These are phyloP conservation scores for Talaromyces sp. DNA, from an alignment of 2,329 filamentous ascomycete species.

Conservation along the genomic window DNA sequence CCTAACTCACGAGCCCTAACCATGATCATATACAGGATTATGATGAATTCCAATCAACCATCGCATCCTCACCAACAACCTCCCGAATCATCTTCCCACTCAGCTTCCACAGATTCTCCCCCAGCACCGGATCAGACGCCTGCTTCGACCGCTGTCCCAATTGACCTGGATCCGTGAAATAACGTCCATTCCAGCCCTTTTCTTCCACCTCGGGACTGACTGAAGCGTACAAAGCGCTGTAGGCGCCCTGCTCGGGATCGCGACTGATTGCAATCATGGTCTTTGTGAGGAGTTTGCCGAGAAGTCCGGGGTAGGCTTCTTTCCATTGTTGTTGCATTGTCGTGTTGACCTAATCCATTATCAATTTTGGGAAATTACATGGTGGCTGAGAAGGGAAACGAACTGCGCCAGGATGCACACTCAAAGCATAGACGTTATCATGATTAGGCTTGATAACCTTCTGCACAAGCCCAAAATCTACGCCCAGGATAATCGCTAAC, in stretches of 20 bases:
- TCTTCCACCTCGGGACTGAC: slow-evolving; percentile 45
- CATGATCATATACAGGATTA: neutral
- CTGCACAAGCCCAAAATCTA: slow-evolving; percentile 44
- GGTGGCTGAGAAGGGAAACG: slow-evolving; percentile 13
- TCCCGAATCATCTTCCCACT: slow-evolving; percentile 42
- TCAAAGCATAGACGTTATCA: slow-evolving; percentile 43
- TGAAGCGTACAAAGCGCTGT: slow-evolving; percentile 45
- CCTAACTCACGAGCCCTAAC: neutral
- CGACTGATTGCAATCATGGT: slow-evolving; percentile 38
- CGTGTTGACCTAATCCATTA: slow-evolving; percentile 42
- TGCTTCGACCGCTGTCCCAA: slow-evolving; percentile 42
- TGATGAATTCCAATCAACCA: slow-evolving; percentile 4
- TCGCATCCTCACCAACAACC: slow-evolving; percentile 39
- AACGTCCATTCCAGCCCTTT: slow-evolving; percentile 45
- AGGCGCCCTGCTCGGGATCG: slow-evolving; percentile 45
- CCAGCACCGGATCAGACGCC: slow-evolving; percentile 42
- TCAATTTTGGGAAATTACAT: neutral
- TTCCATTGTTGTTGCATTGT: slow-evolving; percentile 50
- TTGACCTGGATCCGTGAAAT: slow-evolving; percentile 43
- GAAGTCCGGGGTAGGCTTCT: slow-evolving; percentile 45
- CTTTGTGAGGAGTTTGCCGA: slow-evolving; percentile 40
- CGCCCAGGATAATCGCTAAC: slow-evolving; percentile 45
- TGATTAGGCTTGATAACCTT: slow-evolving; percentile 45
- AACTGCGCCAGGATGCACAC: slow-evolving; percentile 46
- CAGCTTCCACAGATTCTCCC: slow-evolving; percentile 42